Base-by-base conservation (phyloP, 108 stramenopile species). In the Stephanodiscus minutulus region DNA sequence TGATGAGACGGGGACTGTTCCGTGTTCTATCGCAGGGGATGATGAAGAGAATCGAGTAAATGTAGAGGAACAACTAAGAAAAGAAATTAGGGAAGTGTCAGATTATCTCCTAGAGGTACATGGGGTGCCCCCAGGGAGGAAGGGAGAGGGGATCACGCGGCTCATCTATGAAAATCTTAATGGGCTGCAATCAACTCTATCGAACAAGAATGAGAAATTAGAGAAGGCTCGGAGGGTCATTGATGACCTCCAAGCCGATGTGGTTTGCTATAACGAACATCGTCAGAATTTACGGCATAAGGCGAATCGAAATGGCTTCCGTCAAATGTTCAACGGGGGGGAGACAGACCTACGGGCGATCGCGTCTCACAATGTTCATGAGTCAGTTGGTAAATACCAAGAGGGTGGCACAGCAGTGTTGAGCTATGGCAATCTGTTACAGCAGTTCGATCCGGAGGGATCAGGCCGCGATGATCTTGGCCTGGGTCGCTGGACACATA, bases 401-500 rank as follows among this genome's bases (percentile, higher is more conserved):
- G 68, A 68, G 17, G 68, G 68, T n/a, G 68, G 68, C 11, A 57
- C 55, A 10, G 55, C 41, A 27, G 22, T 68, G 68, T 22, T 68
- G 56, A 5, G 1, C 2, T 58, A 44, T 46, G 55, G 56, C 12
- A 3, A 28, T 22, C 1, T 68, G 11, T 43, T 58, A n/a, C 25
- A 68, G 25, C 56, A 68, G 24, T 58, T 55, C 39, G 37, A 41
- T 25, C 22, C 7, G 21, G 56, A 20, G 20, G 54, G 37, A 3
- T 68, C 55, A 2, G 56, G 56, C 8, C 56, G 39, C 24, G 68
- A 68, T 36, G 39, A 39, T 9, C 27, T 21, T 2, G 68, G 68
- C 10, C 68, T 57, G n/a, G 54, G 68, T 15, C 18, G 41, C 39
- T 68, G 55, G 68, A 39, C 39, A 15, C 24, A 46, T 11, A 68